Evolutionary conservation across 177 flowering plant species (phyloP), one percentile per base, ranked within the genome.

Genomic region (Telopea speciosissima): DNA sequence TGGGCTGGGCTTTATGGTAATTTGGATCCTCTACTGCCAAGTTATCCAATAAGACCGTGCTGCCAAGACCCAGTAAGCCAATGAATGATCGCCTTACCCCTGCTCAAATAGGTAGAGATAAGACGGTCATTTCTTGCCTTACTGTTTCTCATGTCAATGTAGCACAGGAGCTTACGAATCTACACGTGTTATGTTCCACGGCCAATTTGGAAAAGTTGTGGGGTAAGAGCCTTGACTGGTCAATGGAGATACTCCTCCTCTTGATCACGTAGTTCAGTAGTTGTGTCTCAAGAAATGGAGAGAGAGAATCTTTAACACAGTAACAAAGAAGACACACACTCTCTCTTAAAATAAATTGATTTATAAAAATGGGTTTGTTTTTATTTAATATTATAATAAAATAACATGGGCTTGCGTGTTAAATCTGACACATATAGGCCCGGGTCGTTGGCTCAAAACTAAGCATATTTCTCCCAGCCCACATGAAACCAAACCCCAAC

Each of bases 351-450:
- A 8, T 49, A 49, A 13, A 49, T 49, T 49, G 19, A 28, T 2
- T 28, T 28, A 2, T 28, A 28, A 28, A 28, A 28, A 2, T 28
- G 31, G 31, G 14, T 49, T 58, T 58, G 22, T 13, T 58, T 17
- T 3, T 58, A 19, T 13, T 16, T 17, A 58, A n/a, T 58, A 58
- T 17, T 54, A 71, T 16, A 16, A 22, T 61, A 64, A 62, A 59
- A 68, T 26, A 69, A 73, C 74, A 65, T 77, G 71, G 62, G 54
- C 67, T 77, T 73, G 76, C 80, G 74, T 74, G 77, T 23, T 22
- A 74, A 49, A 5, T 58, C 61, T 58, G 66, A 52, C 80, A 44
- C 75, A 72, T 49, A 22, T 3, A 65, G 52, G 45, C 68, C 49
- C 68, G 7, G 49, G 49, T 21, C 61, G n/a, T 58, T 58, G 61